Evolutionary conservation across 169 alveolate species (phyloP), one percentile per base, ranked within the genome.

Genomic region (Plasmodium gaboni): DNA sequence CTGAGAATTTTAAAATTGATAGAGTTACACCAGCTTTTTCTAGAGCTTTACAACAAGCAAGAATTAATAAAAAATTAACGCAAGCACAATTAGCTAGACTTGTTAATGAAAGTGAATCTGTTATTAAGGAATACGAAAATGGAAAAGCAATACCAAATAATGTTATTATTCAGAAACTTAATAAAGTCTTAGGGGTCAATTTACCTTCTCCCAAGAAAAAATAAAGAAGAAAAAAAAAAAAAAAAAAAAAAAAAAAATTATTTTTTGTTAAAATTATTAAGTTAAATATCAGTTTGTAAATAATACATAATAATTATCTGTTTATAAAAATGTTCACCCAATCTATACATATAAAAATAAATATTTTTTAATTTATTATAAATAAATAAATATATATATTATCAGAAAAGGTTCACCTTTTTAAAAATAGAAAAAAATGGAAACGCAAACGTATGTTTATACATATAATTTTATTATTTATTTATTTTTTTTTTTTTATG

Each of bases 141-240:
- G 96, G 96, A 6, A 73, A 88, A 51, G 96, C 94, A 22, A 92
- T 92, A 51, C 96, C 96, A 9, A 94, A 94, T 61, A 94, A 93
- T 48, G 64, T 63, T 8, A 87, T 94, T 38, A 74, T 94, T 38
- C 96, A 94, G 55, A 94, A 94, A 57, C 68, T 94, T 12, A 85
- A 91, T 68, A 59, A 92, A 22, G 96, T 93, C 50, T 72, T 94
- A 26, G 96, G 96, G 4, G 88, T 92, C 38, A 91, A 88, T 70
- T 88, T 94, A n/a, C 96, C 96, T 0, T 61, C 93, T 59, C 68
- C 88, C 78, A 72, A 89, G 60, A 72, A 24, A 76, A 51, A 89
- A 91, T 76, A 74, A 88, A 19, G 86, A 60, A 15, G 59, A 57
- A 51, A 59, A 26, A 8, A 60, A 60, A 15, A 24, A 22, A 9